Conservation (phyloP, 2,329 filamentous ascomycete species). For the Scedosporium aurantiacum region DNA sequence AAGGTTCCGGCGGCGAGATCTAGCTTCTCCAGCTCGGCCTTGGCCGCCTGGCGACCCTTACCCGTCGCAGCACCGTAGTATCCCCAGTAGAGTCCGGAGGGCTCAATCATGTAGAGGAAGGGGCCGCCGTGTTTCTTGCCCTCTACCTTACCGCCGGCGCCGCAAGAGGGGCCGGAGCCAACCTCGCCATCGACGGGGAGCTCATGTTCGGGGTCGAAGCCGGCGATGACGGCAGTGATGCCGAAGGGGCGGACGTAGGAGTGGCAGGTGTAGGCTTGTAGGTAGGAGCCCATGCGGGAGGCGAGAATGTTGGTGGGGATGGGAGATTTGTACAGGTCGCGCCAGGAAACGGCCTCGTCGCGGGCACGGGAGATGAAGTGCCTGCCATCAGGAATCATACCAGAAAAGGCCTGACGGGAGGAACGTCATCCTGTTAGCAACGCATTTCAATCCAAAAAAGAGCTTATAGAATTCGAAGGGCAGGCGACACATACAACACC, state of each 20-base stretch:
- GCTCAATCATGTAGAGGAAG: constrained; percentile 97
- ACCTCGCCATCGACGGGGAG: constrained; percentile 83
- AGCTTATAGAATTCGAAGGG: background rate
- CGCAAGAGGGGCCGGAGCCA: constrained; percentile 64
- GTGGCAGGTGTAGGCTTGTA: constrained; percentile 96
- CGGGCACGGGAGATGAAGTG: constrained; percentile 92
- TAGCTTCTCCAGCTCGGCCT: constrained; percentile 96
- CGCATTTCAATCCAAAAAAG: background rate
- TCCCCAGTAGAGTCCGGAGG: constrained; percentile 93
- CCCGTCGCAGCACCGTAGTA: constrained; percentile 97
- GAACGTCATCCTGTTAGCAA: constrained; percentile 3
- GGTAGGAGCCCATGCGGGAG: constrained; percentile 86
- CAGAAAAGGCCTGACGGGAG: constrained; percentile 68
- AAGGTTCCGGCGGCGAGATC: constrained; percentile 70
- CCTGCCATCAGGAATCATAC: constrained; percentile 86
- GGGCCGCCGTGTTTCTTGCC: constrained; percentile 76
- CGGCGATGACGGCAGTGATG: constrained; percentile 86
- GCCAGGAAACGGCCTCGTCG: constrained; percentile 87
- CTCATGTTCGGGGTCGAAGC: constrained; percentile 84
- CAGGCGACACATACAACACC: constrained; percentile 60
- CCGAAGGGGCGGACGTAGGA: constrained; percentile 94
- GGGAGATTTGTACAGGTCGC: constrained; percentile 85
- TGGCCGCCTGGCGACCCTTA: constrained; percentile 92
- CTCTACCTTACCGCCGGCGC: constrained; percentile 70
- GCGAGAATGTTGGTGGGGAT: constrained; percentile 84